These are phyloP conservation scores for Vigna trinervia DNA, from an alignment of 306 rosid genomes.

Conservation along the genomic window DNA sequence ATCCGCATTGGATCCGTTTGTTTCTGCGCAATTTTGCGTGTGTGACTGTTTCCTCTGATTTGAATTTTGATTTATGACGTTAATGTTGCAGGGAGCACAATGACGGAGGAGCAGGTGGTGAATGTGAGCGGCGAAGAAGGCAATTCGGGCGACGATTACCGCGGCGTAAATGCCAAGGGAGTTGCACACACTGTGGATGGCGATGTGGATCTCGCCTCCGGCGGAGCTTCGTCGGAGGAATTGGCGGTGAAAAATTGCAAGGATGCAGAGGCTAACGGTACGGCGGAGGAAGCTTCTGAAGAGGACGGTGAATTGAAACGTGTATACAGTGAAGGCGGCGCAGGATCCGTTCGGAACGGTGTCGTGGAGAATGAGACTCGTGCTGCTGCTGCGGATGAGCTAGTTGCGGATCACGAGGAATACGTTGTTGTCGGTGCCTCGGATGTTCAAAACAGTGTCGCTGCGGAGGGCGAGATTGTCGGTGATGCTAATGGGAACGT, in stretches of 20 bases:
- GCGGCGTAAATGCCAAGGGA: constrained; percentile 39
- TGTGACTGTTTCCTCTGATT: background rate
- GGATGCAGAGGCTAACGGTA: constrained; percentile 7
- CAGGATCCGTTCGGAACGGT: constrained; percentile 45
- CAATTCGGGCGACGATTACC: constrained; percentile 48
- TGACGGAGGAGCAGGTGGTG: constrained; percentile 66
- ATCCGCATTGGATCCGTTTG: constrained; percentile 16
- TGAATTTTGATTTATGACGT: constrained; percentile 30
- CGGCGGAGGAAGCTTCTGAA: background rate
- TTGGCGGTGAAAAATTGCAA: background rate
- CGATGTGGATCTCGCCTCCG: constrained; percentile 51
- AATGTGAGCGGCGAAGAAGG: constrained; percentile 59
- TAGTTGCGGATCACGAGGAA: constrained; percentile 22
- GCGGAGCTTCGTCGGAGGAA: constrained; percentile 7
- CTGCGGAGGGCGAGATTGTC: constrained; percentile 18
- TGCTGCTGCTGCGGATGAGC: background rate
- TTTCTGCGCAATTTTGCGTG: background rate
- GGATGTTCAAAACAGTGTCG: constrained; percentile 32
- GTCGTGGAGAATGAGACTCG: background rate
- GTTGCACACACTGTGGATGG: constrained; percentile 31
- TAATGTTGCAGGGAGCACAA: constrained; percentile 42
- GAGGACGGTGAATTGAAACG: constrained; percentile 26
- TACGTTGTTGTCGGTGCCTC: constrained; percentile 23
- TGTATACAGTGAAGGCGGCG: constrained; percentile 18
- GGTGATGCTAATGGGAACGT: background rate